Conservation (phyloP, 202 grass and related monocot genomes). For the Schoenoplectus tabernaemontani region DNA sequence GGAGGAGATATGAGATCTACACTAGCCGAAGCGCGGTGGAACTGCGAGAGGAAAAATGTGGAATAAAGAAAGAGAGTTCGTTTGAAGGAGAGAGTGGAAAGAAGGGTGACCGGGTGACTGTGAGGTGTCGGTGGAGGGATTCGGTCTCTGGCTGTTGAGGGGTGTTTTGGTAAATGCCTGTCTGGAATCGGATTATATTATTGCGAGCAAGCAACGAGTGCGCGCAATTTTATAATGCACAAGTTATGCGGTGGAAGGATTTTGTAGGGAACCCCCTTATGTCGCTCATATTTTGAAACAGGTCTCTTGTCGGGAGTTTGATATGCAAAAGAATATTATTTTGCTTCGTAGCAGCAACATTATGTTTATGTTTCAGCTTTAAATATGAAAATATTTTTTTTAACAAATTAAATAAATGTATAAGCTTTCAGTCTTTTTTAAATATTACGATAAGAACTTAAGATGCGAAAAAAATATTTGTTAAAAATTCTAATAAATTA, state of each 20-base stretch:
- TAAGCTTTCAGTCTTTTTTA: neutral
- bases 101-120: neutral
- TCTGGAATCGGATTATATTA: neutral
- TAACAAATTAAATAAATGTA: too few species aligned
- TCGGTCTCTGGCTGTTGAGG: neutral
- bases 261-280: neutral
- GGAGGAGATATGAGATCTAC: neutral
- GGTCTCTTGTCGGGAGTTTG: too few species aligned
- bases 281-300: neutral
- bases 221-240: neutral
- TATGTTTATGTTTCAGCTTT: neutral
- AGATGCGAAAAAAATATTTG: neutral
- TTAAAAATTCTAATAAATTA: neutral
- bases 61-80: neutral
- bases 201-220: neutral
- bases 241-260: neutral
- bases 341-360: too few species aligned
- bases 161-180: neutral
- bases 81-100: constrained; percentile 25
- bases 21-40: neutral
- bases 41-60: neutral
- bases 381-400: neutral
- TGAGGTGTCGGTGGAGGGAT: constrained; percentile 37
- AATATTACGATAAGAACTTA: neutral
- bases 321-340: too few species aligned